Percentiles rank a stretch among this genome's conserved stretches.
Conservation (phyloP, 345 rosid genomes). For the Geranium rotundifolium region DNA sequence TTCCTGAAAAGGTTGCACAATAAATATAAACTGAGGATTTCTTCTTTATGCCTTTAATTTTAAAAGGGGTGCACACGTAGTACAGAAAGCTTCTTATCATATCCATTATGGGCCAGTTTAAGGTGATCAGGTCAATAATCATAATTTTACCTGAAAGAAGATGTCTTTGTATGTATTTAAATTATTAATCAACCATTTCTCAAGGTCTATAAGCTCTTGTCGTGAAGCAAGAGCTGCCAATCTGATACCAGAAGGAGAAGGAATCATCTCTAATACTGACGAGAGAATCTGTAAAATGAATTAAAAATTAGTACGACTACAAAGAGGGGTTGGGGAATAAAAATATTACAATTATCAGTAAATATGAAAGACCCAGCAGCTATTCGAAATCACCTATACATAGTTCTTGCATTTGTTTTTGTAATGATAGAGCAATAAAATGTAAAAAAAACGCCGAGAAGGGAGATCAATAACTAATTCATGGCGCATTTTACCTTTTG, state of each 20-base stretch:
- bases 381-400: not conserved
- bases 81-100: not conserved
- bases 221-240: slow-evolving; percentile 77
- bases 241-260: slow-evolving; percentile 55
- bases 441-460: not conserved
- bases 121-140: not conserved
- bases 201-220: slow-evolving; percentile 67
- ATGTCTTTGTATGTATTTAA: slow-evolving; percentile 47
- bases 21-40: not conserved
- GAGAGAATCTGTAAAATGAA: slow-evolving; percentile 50
- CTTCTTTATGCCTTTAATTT: not conserved
- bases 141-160: slow-evolving; percentile 59
- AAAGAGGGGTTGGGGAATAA: not conserved
- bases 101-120: not conserved
- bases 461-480: not conserved
- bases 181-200: slow-evolving; percentile 65
- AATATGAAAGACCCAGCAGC: not conserved
- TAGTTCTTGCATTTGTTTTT: too few relatives aligned
- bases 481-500: slow-evolving; percentile 44
- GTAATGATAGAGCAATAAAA: not conserved
- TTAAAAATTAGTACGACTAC: slow-evolving; percentile 6
- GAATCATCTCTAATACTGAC: slow-evolving; percentile 59
- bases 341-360: not conserved
- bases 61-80: not conserved
- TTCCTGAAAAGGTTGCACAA: slow-evolving; percentile 47